phyloP scores from a whole-genome alignment of 1,284 basidiomycete species.

The Chalciporus sp. region DNA sequence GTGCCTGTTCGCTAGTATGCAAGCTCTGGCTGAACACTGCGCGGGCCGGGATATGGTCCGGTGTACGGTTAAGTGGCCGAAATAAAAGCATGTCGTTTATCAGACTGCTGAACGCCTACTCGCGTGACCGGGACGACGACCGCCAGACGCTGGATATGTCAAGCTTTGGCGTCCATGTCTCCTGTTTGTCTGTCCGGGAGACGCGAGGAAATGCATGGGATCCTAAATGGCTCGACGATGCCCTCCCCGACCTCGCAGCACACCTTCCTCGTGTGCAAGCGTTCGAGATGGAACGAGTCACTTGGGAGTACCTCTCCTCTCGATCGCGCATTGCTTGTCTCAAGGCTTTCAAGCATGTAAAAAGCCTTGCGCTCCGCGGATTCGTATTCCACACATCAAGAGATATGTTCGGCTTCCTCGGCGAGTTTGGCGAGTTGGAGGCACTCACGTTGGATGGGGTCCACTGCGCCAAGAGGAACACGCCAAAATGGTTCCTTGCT shows the following conservation, averaged over 20 bases:
- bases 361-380: slow-evolving; percentile 24
- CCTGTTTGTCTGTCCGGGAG: slow-evolving; percentile 30
- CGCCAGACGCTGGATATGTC: slow-evolving; percentile 20
- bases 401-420: slow-evolving; percentile 33
- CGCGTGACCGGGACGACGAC: background rate
- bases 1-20: slow-evolving; percentile 37
- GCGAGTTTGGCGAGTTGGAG: slow-evolving; percentile 31
- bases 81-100: slow-evolving; percentile 25
- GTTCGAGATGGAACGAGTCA: slow-evolving; percentile 33
- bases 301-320: slow-evolving; percentile 37
- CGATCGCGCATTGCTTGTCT: slow-evolving; percentile 31
- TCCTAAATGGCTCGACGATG: slow-evolving; percentile 35
- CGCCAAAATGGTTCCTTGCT: slow-evolving; percentile 10
- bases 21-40: slow-evolving; percentile 35
- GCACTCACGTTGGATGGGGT: slow-evolving; percentile 33
- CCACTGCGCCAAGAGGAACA: slow-evolving; percentile 24
- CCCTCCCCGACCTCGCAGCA: slow-evolving; percentile 25
- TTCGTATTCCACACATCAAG: slow-evolving; percentile 30
- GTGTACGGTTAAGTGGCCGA: slow-evolving; percentile 21
- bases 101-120: slow-evolving; percentile 21
- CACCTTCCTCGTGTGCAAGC: slow-evolving; percentile 23
- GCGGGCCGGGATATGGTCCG: slow-evolving; percentile 33
- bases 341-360: slow-evolving; percentile 23
- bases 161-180: slow-evolving; percentile 25
- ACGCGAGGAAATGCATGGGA: slow-evolving; percentile 37